Evolutionary conservation across 768 basidiomycete genomes (phyloP).

Genomic region (Cyathus striatus): DNA sequence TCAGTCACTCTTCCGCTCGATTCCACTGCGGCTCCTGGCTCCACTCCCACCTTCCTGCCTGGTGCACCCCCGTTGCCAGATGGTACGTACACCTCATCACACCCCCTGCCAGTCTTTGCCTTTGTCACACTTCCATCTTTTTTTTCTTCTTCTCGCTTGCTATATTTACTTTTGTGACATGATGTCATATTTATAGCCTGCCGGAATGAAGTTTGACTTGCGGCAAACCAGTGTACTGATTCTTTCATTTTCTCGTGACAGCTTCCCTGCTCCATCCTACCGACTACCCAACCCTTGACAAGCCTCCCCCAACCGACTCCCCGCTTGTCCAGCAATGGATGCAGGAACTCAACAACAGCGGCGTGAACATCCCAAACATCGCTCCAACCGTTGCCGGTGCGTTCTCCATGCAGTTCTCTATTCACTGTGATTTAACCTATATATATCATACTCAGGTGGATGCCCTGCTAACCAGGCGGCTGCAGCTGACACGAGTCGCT

Average conservation of each 20-base stretch:
- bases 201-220: too few species aligned
- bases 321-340: slow-evolving; percentile 69
- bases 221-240: neutral
- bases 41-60: slow-evolving; percentile 43
- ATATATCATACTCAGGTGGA: slow-evolving; percentile 28
- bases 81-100: too few species aligned
- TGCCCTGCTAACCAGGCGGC: slow-evolving; percentile 60
- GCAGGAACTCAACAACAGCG: slow-evolving; percentile 49
- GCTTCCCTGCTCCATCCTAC: slow-evolving; percentile 39
- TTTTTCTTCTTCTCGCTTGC: slow-evolving; percentile 1
- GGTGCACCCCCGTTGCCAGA: slow-evolving; percentile 59
- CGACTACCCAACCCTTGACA: slow-evolving; percentile 67
- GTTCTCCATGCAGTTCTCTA: slow-evolving; percentile 7
- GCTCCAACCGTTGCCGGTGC: slow-evolving; percentile 33
- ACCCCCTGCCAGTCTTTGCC: neutral
- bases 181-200: too few species aligned
- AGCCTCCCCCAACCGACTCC: slow-evolving; percentile 52
- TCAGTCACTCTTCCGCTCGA: slow-evolving; percentile 40
- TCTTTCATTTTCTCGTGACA: slow-evolving; percentile 12
- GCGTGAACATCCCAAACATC: slow-evolving; percentile 55
- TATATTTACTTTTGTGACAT: slow-evolving; percentile 1
- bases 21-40: slow-evolving; percentile 43
- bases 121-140: neutral
- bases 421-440: slow-evolving; percentile 4
- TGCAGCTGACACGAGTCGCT: slow-evolving; percentile 44